Evolutionary conservation across 352 stramenopile species (phyloP), one percentile per base, ranked within the genome.

Genomic region (Plasmopara muralis): DNA sequence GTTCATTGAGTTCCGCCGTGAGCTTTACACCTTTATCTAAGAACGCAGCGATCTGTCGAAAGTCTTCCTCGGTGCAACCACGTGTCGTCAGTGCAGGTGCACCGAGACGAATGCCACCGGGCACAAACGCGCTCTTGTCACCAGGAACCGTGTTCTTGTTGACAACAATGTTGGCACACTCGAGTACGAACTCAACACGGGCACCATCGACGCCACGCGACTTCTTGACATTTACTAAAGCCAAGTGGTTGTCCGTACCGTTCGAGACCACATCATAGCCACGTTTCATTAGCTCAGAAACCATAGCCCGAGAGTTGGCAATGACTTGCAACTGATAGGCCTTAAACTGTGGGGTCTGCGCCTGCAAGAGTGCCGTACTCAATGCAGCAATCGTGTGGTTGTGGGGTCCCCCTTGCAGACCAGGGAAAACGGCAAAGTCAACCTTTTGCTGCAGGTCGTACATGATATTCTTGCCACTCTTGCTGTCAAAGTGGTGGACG

Each of bases 361-460:
- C 95, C 72, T 99, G 96, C 58, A 98, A 96, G 25, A 99, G 73
- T 43, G 93, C 96, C 46, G 97, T 99, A 13, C 97, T 95, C 10
- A 99, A 77, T 10, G 96, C 97, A n/a, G 95, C 83, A 73, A 99
- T 99, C 25, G 95, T 99, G 79, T 99, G 97, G 83, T 99, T 99
- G 81, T 99, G 97, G 14, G 97, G 97, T 46, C 97, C 97, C 43
- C 97, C 97, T 74, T 99, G 96, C 18, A 98, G 83, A 8, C 93
- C 96, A 5, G 97, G 97, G 77, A 99, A 99, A 31, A 99, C 97
- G 14, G 95, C 77, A 71, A 99, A 99, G 70, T 99, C 98, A 66
- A 99, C 99, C 69, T 97, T 97, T 50, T 97, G 82, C 72, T 99
- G 95, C 25, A 99, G 64, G 74, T 99, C 95, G 69, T 98, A 98